These are phyloP conservation scores for Didymella pomorum DNA, from an alignment of 2,329 filamentous ascomycete genomes.

Conservation along the genomic window DNA sequence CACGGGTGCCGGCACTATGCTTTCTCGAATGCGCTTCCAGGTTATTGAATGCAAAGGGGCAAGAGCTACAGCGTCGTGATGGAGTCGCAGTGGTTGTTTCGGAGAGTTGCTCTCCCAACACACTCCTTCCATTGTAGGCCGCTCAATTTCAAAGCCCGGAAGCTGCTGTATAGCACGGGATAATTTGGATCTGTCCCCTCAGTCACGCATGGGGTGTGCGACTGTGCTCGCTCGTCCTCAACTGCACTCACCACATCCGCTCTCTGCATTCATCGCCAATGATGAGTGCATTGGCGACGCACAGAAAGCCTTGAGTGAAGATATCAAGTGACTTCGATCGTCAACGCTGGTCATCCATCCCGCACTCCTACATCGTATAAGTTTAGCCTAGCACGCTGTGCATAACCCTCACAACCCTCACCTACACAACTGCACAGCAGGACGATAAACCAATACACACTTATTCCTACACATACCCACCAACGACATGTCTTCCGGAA, in stretches of 20 bases:
- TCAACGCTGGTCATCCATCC: neutral
- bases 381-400: neutral
- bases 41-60: neutral
- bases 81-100: neutral
- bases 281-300: neutral
- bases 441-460: neutral
- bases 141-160: neutral
- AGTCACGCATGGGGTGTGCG: too few relatives aligned
- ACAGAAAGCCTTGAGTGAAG: neutral
- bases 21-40: neutral
- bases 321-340: neutral
- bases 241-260: neutral
- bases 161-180: too few relatives aligned
- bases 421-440: neutral
- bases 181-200: too few relatives aligned
- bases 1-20: neutral
- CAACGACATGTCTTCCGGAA: neutral
- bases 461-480: neutral
- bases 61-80: neutral
- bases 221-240: too few relatives aligned
- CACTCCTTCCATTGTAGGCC: neutral
- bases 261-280: neutral
- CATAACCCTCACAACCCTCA: neutral
- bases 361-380: neutral
- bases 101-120: neutral